Conservation (phyloP, 352 stramenopile species). For the Pythium vanterpoolii region DNA sequence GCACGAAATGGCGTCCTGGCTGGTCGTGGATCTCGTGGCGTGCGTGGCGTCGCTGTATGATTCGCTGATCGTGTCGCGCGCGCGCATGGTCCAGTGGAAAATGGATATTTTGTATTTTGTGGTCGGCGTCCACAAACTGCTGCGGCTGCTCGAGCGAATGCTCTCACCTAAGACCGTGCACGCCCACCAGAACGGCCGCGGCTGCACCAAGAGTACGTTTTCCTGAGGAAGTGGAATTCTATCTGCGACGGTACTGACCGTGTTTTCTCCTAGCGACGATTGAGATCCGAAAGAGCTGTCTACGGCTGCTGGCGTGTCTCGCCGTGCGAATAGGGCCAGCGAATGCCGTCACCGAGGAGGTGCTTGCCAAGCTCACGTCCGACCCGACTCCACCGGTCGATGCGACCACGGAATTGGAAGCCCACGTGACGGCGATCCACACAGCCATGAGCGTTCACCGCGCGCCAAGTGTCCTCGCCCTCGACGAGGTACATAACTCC, state of each 20-base stretch:
- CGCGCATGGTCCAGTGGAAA: constrained; percentile 54
- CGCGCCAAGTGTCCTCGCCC: constrained; percentile 21
- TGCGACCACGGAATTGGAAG: constrained; percentile 45
- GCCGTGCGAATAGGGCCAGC: constrained; percentile 39
- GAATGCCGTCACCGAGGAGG: constrained; percentile 33
- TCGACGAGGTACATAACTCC: constrained; percentile 31
- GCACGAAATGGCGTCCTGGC: constrained; percentile 43
- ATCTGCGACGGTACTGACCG: too few species aligned
- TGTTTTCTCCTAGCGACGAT: constrained; percentile 29
- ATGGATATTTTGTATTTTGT: constrained; percentile 74
- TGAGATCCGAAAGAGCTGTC: constrained; percentile 40
- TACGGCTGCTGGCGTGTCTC: constrained; percentile 50
- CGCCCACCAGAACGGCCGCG: constrained; percentile 12
- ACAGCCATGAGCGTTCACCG: constrained; percentile 8
- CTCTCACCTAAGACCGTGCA: constrained; percentile 25
- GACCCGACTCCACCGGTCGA: constrained; percentile 25
- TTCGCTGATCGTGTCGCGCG: constrained; percentile 38
- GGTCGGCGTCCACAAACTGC: constrained; percentile 44
- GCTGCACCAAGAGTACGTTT: constrained; percentile 38
- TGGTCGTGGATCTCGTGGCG: constrained; percentile 44
- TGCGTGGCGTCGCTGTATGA: constrained; percentile 52
- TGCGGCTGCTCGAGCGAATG: constrained; percentile 54
- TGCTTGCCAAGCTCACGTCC: constrained; percentile 7
- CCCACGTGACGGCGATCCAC: constrained; percentile 39
- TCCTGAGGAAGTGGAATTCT: neutral